Evolutionary conservation across 305 asterid species (phyloP), one percentile per base, ranked within the genome.

Genomic region (Euphrasia arctica): DNA sequence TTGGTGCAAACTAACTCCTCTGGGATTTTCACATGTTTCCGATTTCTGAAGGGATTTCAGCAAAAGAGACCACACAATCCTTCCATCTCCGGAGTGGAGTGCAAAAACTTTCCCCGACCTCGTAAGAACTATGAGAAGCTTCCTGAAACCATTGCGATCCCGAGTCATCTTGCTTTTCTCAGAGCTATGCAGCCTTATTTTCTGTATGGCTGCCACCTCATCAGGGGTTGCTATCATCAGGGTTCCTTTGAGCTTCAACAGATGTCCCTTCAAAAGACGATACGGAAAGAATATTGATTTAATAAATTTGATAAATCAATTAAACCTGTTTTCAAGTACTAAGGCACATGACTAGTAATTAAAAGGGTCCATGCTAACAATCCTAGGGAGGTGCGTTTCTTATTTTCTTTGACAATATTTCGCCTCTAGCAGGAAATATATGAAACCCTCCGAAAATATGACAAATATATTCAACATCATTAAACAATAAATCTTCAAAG

Each of bases 71-170:
- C 91, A 84, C 69, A 84, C 85, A 62, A 90, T 77, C 70, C 90
- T 82, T 57, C 99, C 99, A 75, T 93, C 96, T 68, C 99, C 99
- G 12, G 97, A 82, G 80, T 93, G 99, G 75, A 93, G 76, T 5
- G 99, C 99, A 66, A 72, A 76, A 68, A 93, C 82, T 68, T 93
- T 93, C 72, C 99, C 99, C 25, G 95, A 84, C 68, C 82, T 84
- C 52, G 97, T 93, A 67, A 93, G 95, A 60, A 90, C 91, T 72
- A 93, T 77, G 73, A 93, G 87, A 76, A 93, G 87, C 79, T 84
- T 84, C 63, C 91, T 71, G 77, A 82, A 82, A 62, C 91, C 91
- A 64, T 84, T 93, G 67, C 85, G 90, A 73, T 93, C 99, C 62
- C 99, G 87, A 51, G 96, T 86, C 97, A 93, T 84, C 82, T 93